These are phyloP conservation scores for Clausena lansium DNA, from an alignment of 345 rosid genomes.

Conservation along the genomic window DNA sequence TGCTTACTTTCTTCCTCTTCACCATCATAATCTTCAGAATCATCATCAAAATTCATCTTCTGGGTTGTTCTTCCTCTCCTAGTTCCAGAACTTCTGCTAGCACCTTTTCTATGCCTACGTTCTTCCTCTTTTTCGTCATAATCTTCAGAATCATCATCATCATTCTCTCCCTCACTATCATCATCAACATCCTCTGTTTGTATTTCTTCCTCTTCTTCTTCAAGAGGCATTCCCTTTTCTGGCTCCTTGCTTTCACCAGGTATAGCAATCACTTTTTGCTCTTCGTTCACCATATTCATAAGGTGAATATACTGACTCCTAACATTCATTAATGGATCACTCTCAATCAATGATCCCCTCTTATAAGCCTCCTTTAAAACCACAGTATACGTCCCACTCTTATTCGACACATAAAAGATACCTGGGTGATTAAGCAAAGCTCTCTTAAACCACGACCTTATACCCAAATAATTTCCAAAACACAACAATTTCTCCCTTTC, in stretches of 20 bases:
- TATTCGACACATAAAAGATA: slow-evolving; percentile 69
- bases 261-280: slow-evolving; percentile 26
- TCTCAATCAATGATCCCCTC: slow-evolving; percentile 69
- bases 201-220: slow-evolving; percentile 16
- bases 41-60: slow-evolving; percentile 27
- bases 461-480: slow-evolving; percentile 68
- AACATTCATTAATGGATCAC: slow-evolving; percentile 48
- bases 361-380: slow-evolving; percentile 73
- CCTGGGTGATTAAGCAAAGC: slow-evolving; percentile 74
- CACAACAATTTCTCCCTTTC: slow-evolving; percentile 58
- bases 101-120: slow-evolving; percentile 12
- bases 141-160: slow-evolving; percentile 33
- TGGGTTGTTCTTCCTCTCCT: slow-evolving; percentile 17
- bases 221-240: slow-evolving; percentile 31
- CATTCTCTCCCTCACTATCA: slow-evolving; percentile 20
- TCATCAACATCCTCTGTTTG: slow-evolving; percentile 20
- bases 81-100: slow-evolving; percentile 5
- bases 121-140: slow-evolving; percentile 36
- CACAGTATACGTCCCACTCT: slow-evolving; percentile 67
- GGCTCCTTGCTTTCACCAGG: slow-evolving; percentile 39
- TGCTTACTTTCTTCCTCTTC: slow-evolving; percentile 28
- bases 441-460: slow-evolving; percentile 85
- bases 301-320: slow-evolving; percentile 75
- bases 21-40: slow-evolving; percentile 28
- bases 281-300: slow-evolving; percentile 59